Evolutionary conservation across 257 asterid genomes (phyloP).

Genomic region (Salvia hispanica): DNA sequence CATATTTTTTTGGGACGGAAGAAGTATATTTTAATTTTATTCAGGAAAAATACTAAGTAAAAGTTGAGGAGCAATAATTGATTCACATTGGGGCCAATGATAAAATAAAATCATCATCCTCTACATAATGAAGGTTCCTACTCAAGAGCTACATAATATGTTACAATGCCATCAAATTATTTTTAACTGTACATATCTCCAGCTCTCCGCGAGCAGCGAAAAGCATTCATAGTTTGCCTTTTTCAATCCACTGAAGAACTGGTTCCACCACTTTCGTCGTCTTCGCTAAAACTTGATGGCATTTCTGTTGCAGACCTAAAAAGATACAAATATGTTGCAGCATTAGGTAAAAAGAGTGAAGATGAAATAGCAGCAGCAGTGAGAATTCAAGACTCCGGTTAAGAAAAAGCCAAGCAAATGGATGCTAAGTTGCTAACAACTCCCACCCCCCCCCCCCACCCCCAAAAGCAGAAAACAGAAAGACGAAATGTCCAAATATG

Average conservation of each 20-base stretch:
- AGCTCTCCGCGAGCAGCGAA: slow-evolving; percentile 9
- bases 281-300: slow-evolving; percentile 69
- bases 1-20: too few species aligned
- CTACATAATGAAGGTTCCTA: slow-evolving; percentile 18
- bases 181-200: slow-evolving; percentile 33
- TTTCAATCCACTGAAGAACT: slow-evolving; percentile 56
- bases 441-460: too few species aligned
- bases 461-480: slow-evolving; percentile 1
- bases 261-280: slow-evolving; percentile 66
- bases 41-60: neutral
- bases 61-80: neutral
- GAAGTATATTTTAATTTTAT: neutral
- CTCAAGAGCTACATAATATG: slow-evolving; percentile 16
- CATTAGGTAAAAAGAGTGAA: neutral
- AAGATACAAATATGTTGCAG: neutral
- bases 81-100: slow-evolving; percentile 5
- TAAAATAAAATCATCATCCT: slow-evolving; percentile 14
- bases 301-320: slow-evolving; percentile 59
- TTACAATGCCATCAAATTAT: slow-evolving; percentile 24
- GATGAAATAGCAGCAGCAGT: neutral
- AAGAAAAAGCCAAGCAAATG: neutral
- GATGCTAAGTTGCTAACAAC: too few species aligned
- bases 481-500: neutral
- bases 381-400: neutral
- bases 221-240: neutral